Base-by-base conservation (phyloP, 2,329 filamentous ascomycete genomes). In the Aspergillus fumigatus region DNA sequence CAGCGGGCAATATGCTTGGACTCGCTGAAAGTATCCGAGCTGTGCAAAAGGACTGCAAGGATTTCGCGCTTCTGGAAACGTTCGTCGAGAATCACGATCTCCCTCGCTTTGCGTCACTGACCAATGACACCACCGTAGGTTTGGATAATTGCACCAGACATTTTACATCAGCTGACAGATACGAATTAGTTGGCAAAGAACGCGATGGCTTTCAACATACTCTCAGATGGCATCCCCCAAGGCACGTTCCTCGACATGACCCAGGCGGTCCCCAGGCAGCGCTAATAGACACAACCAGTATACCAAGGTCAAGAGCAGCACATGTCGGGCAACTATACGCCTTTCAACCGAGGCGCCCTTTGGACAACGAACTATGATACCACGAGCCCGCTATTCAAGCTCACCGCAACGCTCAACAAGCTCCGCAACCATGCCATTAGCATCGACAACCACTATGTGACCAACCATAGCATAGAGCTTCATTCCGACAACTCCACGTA, bases 271-370 rank as follows among this genome's bases (percentile, higher is more conserved):
- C 11, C 10, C 29, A 29, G 10, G 43, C 14, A 23, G 17, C n/a
- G 21, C 40, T 50, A 51, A 32, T 19, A 29, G 10, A 17, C 10
- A 26, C 10, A 6, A n/a, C 17, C 19, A 59, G 76, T 87, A 40
- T 88, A 87, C 69, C 79, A 85, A 63, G 85, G 84, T 29, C 83
- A 85, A 57, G 86, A 88, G 70, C 85, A 88, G 65, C 82, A 80
- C 53, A 83, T 80, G 65, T 65, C 74, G 1, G 80, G 80, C 26
- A 75, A 74, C n/a, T 74, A 68, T 38, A 67, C 67, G 38, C 82
- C 82, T 4, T 73, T 76, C 0, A 77, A 75, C 48, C 81, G 83
- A 29, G 81, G 84, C 64, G 80, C 82, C 4, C 69, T 84, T 41
- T 86, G 84, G 84, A 56, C 59, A 23, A 59, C 65, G 3, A 54